These are phyloP conservation scores for Geosmithia morbida DNA, from an alignment of 2,329 filamentous ascomycete species.

Conservation along the genomic window DNA sequence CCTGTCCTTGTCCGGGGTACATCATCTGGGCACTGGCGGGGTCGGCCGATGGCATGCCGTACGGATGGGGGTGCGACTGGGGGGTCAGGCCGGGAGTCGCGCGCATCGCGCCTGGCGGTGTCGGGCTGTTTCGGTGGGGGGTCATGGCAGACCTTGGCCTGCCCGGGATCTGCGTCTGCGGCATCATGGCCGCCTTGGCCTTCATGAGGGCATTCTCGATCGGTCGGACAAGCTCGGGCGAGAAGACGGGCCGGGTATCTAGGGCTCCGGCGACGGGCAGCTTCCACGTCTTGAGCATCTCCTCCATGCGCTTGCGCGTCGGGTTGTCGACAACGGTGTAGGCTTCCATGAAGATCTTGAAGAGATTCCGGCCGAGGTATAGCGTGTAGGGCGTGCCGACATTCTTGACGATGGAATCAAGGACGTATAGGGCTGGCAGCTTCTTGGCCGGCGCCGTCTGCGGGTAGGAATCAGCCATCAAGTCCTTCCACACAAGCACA, in stretches of 20 bases:
- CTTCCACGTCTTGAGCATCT: slow-evolving; percentile 97
- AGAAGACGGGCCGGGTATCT: slow-evolving; percentile 85
- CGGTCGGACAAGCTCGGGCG: slow-evolving; percentile 69
- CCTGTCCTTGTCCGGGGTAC: slow-evolving; percentile 13
- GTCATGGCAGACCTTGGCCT: slow-evolving; percentile 30
- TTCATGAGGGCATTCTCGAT: slow-evolving; percentile 94
- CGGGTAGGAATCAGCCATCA: slow-evolving; percentile 19
- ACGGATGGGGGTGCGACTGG: slow-evolving; percentile 13
- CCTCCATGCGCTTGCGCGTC: slow-evolving; percentile 84
- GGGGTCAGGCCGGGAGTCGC: slow-evolving; percentile 3
- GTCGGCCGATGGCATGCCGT: slow-evolving; percentile 7
- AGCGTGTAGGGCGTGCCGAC: slow-evolving; percentile 95
- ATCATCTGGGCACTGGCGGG: slow-evolving; percentile 8
- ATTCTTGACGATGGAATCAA: slow-evolving; percentile 98
- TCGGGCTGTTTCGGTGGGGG: slow-evolving; percentile 59
- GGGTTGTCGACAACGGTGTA: slow-evolving; percentile 77
- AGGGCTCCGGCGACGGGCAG: slow-evolving; percentile 88
- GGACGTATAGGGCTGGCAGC: slow-evolving; percentile 87
- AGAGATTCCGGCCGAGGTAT: slow-evolving; percentile 84
- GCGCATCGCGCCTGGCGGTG: slow-evolving; percentile 41
- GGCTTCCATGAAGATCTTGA: slow-evolving; percentile 90
- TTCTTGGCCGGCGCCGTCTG: slow-evolving; percentile 83
- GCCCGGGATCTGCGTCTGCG: slow-evolving; percentile 30
- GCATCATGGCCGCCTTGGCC: slow-evolving; percentile 48
- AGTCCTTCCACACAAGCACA: background rate